These are phyloP conservation scores for Malassezia yamatoensis DNA, from an alignment of 1,284 basidiomycete species.

Conservation along the genomic window DNA sequence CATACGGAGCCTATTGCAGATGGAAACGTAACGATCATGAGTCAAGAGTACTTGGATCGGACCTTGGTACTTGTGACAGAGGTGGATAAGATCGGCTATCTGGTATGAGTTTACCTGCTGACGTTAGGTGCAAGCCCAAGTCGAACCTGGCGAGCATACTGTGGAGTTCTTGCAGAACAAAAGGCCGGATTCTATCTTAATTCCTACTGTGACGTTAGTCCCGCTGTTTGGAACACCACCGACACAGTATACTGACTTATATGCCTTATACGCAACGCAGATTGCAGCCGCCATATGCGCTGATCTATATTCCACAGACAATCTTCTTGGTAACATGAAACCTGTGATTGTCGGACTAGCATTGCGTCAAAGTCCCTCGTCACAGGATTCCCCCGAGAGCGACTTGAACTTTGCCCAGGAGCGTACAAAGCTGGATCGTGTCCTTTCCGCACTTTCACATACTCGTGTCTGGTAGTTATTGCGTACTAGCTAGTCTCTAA, in stretches of 20 bases:
- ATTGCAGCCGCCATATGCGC: constrained; percentile 1
- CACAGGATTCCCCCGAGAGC: background rate
- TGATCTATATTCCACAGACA: background rate
- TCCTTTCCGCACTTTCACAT: background rate
- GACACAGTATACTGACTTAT: background rate
- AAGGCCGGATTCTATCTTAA: background rate
- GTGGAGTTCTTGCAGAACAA: background rate
- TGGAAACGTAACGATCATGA: background rate
- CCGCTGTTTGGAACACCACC: constrained; percentile 28
- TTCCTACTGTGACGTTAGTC: constrained; percentile 4
- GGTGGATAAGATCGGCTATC: constrained; percentile 11
- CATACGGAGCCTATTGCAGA: background rate
- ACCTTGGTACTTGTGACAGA: constrained; percentile 15
- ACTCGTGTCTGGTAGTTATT: constrained; percentile 7
- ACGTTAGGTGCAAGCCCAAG: constrained; percentile 9
- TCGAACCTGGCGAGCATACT: background rate
- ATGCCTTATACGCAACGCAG: constrained; percentile 11
- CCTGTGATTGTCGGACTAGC: constrained; percentile 14
- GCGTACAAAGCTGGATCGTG: background rate
- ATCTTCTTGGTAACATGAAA: background rate
- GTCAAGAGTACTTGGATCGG: constrained; percentile 8
- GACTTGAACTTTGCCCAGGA: background rate
- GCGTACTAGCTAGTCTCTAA: no score
- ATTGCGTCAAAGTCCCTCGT: background rate
- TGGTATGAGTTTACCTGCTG: constrained; percentile 1